Percentiles rank a stretch among this genome's conserved stretches.
Evolutionary conservation across 768 basidiomycete species (phyloP).

Genomic region (Mycena galericulata): DNA sequence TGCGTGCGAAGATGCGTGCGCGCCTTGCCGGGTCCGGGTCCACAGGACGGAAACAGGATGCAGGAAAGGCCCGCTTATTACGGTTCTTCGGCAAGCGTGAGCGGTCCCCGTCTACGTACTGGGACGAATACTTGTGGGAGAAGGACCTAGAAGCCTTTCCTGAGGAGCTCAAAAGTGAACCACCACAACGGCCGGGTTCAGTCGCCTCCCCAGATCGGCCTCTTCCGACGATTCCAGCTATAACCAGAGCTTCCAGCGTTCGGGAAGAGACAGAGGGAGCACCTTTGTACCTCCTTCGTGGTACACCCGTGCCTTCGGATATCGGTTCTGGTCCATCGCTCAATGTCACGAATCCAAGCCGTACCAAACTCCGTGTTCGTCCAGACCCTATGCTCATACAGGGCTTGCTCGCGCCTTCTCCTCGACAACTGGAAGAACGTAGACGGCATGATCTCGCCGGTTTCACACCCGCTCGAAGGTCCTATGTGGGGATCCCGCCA

Average conservation of each 20-base stretch:
- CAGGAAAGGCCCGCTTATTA: background rate
- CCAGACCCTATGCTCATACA: slow-evolving; percentile 13
- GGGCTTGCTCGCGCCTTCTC: background rate
- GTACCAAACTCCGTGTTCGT: slow-evolving; percentile 6
- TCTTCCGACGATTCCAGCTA: background rate
- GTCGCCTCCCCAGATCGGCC: background rate
- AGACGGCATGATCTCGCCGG: background rate
- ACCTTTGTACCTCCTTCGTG: background rate
- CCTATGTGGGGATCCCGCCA: background rate
- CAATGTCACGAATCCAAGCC: slow-evolving; percentile 2
- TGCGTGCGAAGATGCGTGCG: background rate
- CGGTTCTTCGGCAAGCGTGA: background rate
- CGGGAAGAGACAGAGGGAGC: background rate
- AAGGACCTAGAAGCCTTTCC: slow-evolving; percentile 13
- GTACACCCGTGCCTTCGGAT: background rate
- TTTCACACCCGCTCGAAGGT: slow-evolving; percentile 10
- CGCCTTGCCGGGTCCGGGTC: background rate
- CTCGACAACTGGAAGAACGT: background rate
- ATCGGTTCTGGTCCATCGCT: background rate
- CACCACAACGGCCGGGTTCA: background rate
- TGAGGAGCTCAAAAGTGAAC: background rate
- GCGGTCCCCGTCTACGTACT: slow-evolving; percentile 3
- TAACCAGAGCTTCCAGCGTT: background rate
- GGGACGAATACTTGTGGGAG: slow-evolving; percentile 6
- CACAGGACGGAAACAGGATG: background rate